Evolutionary conservation across 2,329 filamentous ascomycete genomes (phyloP).

Genomic region (Didymella arachidicola): DNA sequence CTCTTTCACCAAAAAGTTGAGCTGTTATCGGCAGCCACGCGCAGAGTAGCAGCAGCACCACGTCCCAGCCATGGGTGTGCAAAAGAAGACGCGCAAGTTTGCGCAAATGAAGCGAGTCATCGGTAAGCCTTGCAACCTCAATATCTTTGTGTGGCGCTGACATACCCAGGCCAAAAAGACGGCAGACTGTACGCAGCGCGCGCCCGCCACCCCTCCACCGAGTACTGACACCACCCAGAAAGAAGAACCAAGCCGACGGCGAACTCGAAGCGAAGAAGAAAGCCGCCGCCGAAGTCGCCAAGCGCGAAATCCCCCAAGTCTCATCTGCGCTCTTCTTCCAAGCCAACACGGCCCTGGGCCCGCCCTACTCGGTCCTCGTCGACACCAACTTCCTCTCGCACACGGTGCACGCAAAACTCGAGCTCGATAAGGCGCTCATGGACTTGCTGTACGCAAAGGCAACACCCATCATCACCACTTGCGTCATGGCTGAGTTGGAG

Average conservation of each 20-base stretch:
- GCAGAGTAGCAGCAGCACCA: conserved; percentile 19
- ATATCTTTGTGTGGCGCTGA: background rate
- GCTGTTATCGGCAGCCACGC: conserved; percentile 19
- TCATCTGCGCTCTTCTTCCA: conserved; percentile 65
- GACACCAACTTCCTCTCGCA: conserved; percentile 61
- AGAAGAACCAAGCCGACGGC: conserved; percentile 77
- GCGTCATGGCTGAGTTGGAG: conserved; percentile 82
- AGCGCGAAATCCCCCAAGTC: conserved; percentile 81
- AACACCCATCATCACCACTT: conserved; percentile 81
- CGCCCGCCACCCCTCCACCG: conserved; percentile 22
- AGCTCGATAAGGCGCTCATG: conserved; percentile 88
- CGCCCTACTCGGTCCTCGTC: conserved; percentile 77
- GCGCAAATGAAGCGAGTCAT: conserved; percentile 83
- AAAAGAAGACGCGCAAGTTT: conserved; percentile 93
- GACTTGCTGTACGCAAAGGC: conserved; percentile 92
- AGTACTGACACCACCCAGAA: conserved; percentile 48
- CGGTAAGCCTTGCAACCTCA: conserved; percentile 54
- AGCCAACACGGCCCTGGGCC: conserved; percentile 80
- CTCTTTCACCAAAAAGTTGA: conserved; percentile 23
- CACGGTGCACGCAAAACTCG: conserved; percentile 89
- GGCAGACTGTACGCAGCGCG: conserved; percentile 63
- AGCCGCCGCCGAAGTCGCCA: conserved; percentile 66
- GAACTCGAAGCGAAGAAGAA: conserved; percentile 66
- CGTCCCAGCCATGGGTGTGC: conserved; percentile 74
- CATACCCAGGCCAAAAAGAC: conserved; percentile 67